phyloP scores from a whole-genome alignment of 805 yeast genomes.

The Brettanomyces custersianus region DNA sequence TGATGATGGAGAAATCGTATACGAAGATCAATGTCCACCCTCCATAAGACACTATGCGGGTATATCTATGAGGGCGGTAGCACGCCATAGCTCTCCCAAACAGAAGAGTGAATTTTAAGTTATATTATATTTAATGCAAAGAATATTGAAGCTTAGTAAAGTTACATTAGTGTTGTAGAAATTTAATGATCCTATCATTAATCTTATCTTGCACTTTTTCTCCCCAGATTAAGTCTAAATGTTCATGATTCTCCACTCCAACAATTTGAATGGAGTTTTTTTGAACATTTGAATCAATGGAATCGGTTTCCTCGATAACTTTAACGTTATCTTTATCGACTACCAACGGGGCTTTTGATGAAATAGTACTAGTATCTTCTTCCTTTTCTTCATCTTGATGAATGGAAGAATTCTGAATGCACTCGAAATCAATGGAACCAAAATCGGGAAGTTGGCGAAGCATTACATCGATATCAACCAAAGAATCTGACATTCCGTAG shows the following conservation, averaged over 20 bases:
- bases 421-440: conserved; percentile 5
- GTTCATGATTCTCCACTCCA: conserved; percentile 70
- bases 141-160: too few relatives aligned
- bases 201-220: conserved; percentile 45
- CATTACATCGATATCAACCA: conserved; percentile 80
- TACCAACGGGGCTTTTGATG: too few relatives aligned
- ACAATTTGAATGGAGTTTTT: conserved; percentile 19
- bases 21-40: background rate
- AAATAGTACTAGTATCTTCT: background rate
- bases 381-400: background rate
- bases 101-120: too few relatives aligned
- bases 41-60: background rate
- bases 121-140: too few relatives aligned
- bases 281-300: conserved; percentile 1
- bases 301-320: conserved; percentile 8
- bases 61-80: too few relatives aligned
- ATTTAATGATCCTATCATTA: conserved; percentile 30
- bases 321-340: conserved; percentile 10
- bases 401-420: conserved; percentile 3
- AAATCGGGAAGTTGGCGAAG: conserved; percentile 33
- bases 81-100: too few relatives aligned
- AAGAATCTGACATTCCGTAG: conserved; percentile 75
- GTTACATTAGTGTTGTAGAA: conserved; percentile 8
- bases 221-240: conserved; percentile 93
- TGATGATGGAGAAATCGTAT: conserved; percentile 2